phyloP scores from a whole-genome alignment of 352 stramenopile species.

The Peronospora farinosa region DNA sequence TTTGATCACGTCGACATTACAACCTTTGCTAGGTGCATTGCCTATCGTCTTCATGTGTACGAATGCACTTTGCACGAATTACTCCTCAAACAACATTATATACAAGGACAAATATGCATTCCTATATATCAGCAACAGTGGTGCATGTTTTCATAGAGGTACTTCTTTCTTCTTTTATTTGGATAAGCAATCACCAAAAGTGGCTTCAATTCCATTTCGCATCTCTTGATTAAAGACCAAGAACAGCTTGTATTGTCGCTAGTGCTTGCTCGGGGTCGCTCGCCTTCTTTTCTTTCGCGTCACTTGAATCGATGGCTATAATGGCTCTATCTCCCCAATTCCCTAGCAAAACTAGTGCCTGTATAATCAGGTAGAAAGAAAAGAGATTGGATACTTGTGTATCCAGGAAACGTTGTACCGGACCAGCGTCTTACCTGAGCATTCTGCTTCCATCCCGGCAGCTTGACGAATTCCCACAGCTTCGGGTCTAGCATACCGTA shows the following conservation, averaged over 20 bases:
- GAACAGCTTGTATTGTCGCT: slow-evolving; percentile 20
- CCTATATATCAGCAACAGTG: neutral
- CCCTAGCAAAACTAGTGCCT: slow-evolving; percentile 14
- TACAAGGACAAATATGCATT: no score
- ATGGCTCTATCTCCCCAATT: slow-evolving; percentile 6
- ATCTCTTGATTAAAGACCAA: slow-evolving; percentile 17
- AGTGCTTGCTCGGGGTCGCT: slow-evolving; percentile 19
- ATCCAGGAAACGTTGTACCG: neutral
- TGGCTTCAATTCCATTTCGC: neutral
- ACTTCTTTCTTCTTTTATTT: neutral
- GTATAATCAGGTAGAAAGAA: neutral
- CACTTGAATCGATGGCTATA: slow-evolving; percentile 2
- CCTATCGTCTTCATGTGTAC: no score
- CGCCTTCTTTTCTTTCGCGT: neutral
- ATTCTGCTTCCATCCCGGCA: slow-evolving; percentile 36
- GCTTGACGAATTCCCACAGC: slow-evolving; percentile 23
- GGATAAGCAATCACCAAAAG: neutral
- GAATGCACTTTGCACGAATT: no score
- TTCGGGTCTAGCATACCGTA: slow-evolving; percentile 21
- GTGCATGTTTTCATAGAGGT: slow-evolving; percentile 6
- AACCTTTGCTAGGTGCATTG: no score
- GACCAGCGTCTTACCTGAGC: slow-evolving; percentile 32
- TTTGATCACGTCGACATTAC: no score
- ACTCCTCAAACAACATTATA: no score
- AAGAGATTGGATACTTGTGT: neutral